Base-by-base conservation (phyloP, 345 rosid genomes). In the Kernera saxatilis region DNA sequence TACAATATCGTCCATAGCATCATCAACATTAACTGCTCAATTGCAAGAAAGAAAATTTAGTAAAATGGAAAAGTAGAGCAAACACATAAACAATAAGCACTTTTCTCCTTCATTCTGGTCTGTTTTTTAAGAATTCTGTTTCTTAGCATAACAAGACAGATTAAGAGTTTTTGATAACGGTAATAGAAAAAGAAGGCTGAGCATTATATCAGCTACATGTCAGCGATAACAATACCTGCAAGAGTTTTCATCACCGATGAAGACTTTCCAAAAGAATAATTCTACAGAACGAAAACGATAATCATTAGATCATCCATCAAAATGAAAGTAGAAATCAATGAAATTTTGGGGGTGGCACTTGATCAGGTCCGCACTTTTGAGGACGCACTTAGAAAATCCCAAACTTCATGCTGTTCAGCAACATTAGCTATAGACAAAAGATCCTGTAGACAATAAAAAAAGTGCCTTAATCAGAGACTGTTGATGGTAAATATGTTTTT, bases 391-490 rank as follows among this genome's bases (percentile, higher is more conserved):
- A 95, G 76, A 81, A 95, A 95, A 80, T 95, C 99, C 99, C 94
- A 87, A 69, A 95, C 98, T 92, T 95, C 99, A 82, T 92, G 97
- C 70, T 92, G 99, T 77, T 95, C 99, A 56, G 94, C 97, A 74
- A 92, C 97, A 83, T 95, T 92, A 63, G 99, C 97, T 78, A 90
- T 95, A 46, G 96, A 90, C 71, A 95, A 73, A 53, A 95, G 91
- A 78, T 95, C 99, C 99, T 95, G 86, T 67, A 66, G 40, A 65
- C 57, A 80, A 37, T 51, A 35, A 64, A 56, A 59, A 56, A 12
- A 18, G n/a, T 8, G 11, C 13, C 48, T 4, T 41, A 29, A 33
- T 41, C 58, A 64, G 44, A 59, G 45, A 57, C 52, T 73, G 41
- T 21, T 52, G 46, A 56, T 36, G 64, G 48, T 58, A 61, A 49